A percentile compares a stretch with the other conserved stretches of the same genome.
Conservation (phyloP, 192 early-diverging fungal genomes). For the Chytriomyces sp. region DNA sequence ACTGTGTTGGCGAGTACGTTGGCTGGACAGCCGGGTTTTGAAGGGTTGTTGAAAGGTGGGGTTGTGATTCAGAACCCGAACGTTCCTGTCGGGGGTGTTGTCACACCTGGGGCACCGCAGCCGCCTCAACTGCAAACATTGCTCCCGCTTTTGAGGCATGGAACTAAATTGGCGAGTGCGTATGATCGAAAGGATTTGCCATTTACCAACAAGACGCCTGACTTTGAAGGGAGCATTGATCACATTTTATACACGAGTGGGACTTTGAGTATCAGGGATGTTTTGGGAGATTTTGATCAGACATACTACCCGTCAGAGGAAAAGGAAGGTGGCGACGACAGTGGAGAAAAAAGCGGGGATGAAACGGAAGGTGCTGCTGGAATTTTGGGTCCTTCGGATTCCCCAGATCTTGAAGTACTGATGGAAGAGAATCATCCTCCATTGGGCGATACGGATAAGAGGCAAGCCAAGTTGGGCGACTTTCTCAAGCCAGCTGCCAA, state of each 20-base stretch:
- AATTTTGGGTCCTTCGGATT: neutral
- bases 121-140: constrained; percentile 17
- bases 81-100: neutral
- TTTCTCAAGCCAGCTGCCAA: neutral
- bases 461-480: too few relatives aligned
- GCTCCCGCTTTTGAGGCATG: constrained; percentile 28
- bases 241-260: constrained; percentile 53
- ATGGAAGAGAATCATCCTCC: too few relatives aligned
- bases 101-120: too few relatives aligned
- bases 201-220: constrained; percentile 54
- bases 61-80: constrained; percentile 35
- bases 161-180: constrained; percentile 38
- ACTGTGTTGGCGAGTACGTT: constrained; percentile 16
- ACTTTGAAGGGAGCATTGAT: constrained; percentile 53
- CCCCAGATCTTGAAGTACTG: neutral
- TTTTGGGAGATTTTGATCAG: constrained; percentile 44
- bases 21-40: constrained; percentile 27
- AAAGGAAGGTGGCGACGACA: neutral
- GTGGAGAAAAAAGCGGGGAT: neutral
- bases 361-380: neutral
- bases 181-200: constrained; percentile 47
- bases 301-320: constrained; percentile 16
- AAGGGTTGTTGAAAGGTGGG: constrained; percentile 31
- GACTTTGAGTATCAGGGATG: constrained; percentile 47
- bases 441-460: too few relatives aligned